Conservation (phyloP, 1,139 yeast genomes). For the Nakaseomyces kungkrabaensis region DNA sequence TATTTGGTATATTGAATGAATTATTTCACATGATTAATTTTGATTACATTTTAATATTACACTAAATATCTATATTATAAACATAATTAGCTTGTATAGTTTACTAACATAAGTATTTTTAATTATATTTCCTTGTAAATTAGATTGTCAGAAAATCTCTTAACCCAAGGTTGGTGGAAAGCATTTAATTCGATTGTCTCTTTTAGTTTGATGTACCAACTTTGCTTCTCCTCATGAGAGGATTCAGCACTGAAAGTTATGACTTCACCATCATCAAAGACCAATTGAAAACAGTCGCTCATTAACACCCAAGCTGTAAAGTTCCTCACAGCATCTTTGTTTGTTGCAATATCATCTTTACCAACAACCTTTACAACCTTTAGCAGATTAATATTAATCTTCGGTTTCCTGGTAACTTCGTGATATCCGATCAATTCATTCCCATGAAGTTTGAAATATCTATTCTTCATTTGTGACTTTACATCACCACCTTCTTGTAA, state of each 20-base stretch:
- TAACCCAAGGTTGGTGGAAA: conserved; percentile 65
- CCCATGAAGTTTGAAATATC: conserved; percentile 53
- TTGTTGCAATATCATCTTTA: conserved; percentile 32
- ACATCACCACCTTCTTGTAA: conserved; percentile 77
- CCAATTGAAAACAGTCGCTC: conserved; percentile 54
- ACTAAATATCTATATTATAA: no score
- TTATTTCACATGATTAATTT: no score
- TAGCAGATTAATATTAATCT: conserved; percentile 56
- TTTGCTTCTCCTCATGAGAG: conserved; percentile 37
- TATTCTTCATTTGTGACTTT: conserved; percentile 40
- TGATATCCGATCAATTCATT: conserved; percentile 55
- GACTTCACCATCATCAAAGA: conserved; percentile 57
- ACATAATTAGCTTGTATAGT: neutral
- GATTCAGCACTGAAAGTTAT: conserved; percentile 64
- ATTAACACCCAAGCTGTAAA: conserved; percentile 55
- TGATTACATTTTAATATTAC: neutral
- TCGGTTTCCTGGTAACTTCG: conserved; percentile 49
- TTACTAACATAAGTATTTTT: neutral
- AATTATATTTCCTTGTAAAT: neutral
- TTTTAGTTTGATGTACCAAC: conserved; percentile 50
- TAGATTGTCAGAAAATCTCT: conserved; percentile 14
- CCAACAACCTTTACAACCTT: conserved; percentile 50
- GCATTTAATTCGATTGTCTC: conserved; percentile 43
- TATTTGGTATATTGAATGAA: neutral
- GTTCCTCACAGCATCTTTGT: conserved; percentile 33